A percentile compares a stretch with the other conserved stretches of the same genome.
phyloP scores from a whole-genome alignment of 257 asterid genomes.

The Gentiana macrophylla region DNA sequence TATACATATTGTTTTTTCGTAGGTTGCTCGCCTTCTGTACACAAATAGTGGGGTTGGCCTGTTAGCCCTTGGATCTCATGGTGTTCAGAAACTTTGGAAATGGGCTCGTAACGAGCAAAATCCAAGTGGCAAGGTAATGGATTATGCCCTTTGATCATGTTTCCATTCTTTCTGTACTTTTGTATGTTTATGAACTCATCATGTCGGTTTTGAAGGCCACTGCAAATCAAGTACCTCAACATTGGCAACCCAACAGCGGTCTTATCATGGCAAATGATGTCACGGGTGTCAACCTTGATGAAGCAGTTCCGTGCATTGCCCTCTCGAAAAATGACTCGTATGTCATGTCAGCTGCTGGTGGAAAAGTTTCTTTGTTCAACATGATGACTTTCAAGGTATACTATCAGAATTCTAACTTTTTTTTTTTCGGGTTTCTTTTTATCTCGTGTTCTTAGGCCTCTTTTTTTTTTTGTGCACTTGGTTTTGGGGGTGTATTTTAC shows the following conservation, averaged over 20 bases:
- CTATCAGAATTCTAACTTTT: background rate
- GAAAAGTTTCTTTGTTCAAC: slow-evolving; percentile 27
- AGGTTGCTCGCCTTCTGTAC: slow-evolving; percentile 96
- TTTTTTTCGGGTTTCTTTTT: too few species aligned
- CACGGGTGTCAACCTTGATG: slow-evolving; percentile 25
- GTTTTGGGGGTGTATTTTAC: too few species aligned
- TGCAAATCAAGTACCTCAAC: slow-evolving; percentile 25
- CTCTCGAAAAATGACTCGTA: slow-evolving; percentile 30
- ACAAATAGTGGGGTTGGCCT: slow-evolving; percentile 87
- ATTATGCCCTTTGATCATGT: background rate
- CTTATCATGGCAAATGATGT: slow-evolving; percentile 27
- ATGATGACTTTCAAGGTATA: slow-evolving; percentile 34
- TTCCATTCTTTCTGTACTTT: background rate
- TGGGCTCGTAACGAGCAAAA: slow-evolving; percentile 86
- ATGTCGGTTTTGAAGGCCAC: slow-evolving; percentile 18
- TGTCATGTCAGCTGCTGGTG: slow-evolving; percentile 34
- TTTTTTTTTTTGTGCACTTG: too few species aligned
- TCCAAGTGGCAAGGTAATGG: slow-evolving; percentile 71
- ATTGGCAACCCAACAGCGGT: slow-evolving; percentile 33
- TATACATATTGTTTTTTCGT: slow-evolving; percentile 3
- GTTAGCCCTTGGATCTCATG: slow-evolving; percentile 87
- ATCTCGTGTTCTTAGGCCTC: too few species aligned
- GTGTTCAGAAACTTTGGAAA: slow-evolving; percentile 87
- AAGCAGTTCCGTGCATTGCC: slow-evolving; percentile 32
- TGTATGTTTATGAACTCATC: slow-evolving; percentile 7